phyloP scores from a whole-genome alignment of 805 yeast genomes.

The Maudiozyma pseudohumilis region DNA sequence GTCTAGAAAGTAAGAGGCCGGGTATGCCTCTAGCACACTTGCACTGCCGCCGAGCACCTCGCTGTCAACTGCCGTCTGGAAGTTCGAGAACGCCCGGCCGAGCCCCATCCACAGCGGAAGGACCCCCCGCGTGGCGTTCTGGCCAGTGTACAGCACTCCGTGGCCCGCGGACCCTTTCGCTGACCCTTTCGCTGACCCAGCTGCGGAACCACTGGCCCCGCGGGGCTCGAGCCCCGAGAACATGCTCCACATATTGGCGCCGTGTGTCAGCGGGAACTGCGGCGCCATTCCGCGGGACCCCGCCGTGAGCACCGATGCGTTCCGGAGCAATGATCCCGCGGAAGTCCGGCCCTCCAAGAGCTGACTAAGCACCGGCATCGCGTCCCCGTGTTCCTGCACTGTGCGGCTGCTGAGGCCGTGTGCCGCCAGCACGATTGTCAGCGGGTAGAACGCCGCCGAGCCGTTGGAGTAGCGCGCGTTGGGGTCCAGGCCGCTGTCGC shows the following conservation, averaged over 20 bases:
- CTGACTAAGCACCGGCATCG: constrained; percentile 54
- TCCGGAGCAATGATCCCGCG: neutral
- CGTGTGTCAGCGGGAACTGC: neutral
- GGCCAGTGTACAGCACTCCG: too few species aligned
- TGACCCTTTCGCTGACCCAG: too few species aligned
- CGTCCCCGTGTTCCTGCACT: constrained; percentile 44
- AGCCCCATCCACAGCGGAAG: too few species aligned
- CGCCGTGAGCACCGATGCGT: neutral
- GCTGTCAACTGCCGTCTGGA: neutral
- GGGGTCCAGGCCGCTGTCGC: constrained; percentile 11
- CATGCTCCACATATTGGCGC: constrained; percentile 1
- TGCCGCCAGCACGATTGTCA: constrained; percentile 69
- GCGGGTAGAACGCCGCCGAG: constrained; percentile 61
- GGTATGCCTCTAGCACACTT: too few species aligned
- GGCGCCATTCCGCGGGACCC: neutral
- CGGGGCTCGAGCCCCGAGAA: neutral
- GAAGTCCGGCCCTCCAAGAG: neutral
- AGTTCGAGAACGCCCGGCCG: neutral
- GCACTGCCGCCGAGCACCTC: too few species aligned
- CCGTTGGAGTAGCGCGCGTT: constrained; percentile 37
- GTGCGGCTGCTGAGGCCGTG: constrained; percentile 73
- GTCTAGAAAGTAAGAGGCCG: neutral
- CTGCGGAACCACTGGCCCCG: neutral
- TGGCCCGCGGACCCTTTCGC: too few species aligned
- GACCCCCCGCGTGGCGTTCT: too few species aligned